phyloP scores from a whole-genome alignment of 2,329 filamentous ascomycete species.

The Alternaria conjuncta region DNA sequence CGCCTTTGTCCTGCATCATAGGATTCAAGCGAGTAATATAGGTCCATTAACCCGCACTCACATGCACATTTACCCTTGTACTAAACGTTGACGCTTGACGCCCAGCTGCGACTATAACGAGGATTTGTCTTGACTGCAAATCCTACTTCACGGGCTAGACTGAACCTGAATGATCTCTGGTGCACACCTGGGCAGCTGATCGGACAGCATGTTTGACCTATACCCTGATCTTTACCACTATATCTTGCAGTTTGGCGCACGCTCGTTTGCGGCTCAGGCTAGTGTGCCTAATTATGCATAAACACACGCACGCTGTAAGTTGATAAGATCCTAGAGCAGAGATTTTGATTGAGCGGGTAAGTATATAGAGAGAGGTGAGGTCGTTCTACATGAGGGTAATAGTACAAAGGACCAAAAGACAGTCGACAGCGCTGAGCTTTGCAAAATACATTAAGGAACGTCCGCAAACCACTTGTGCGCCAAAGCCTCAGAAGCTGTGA shows the following conservation, averaged over 20 bases:
- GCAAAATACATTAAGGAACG: neutral
- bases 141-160: neutral
- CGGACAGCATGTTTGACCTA: conserved; percentile 4
- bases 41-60: neutral
- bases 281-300: conserved; percentile 7
- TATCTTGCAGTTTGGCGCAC: conserved; percentile 12
- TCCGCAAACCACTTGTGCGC: neutral
- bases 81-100: neutral
- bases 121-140: neutral
- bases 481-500: conserved; percentile 1
- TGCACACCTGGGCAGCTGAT: neutral
- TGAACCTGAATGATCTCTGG: neutral
- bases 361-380: neutral
- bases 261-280: neutral
- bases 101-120: neutral
- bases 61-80: neutral
- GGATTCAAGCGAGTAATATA: neutral
- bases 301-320: conserved; percentile 7
- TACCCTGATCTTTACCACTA: neutral
- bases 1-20: neutral
- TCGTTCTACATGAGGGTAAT: neutral
- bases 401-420: neutral
- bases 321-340: neutral
- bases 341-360: neutral
- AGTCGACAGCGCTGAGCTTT: neutral